These are phyloP conservation scores for Papilionanthe hybrid DNA, from an alignment of 116 monocot species.

Conservation along the genomic window DNA sequence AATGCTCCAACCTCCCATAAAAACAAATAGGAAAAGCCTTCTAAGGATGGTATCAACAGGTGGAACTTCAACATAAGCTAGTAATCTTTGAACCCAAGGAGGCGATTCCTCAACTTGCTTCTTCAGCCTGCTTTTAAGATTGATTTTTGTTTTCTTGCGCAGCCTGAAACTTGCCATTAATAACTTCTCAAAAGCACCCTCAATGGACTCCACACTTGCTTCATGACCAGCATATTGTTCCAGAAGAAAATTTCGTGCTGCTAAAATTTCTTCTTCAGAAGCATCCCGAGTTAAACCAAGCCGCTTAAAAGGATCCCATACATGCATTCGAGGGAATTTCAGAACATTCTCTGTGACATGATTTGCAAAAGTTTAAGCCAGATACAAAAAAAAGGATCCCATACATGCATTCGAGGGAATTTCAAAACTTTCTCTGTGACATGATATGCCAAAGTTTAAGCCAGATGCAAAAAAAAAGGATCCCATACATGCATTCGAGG, in stretches of 20 bases:
- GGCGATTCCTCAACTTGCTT: conserved; percentile 96
- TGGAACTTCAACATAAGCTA: conserved; percentile 72
- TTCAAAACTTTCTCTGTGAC: conserved; percentile 49
- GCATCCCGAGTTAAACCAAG: conserved; percentile 81
- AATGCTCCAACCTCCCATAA: conserved; percentile 92
- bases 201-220: conserved; percentile 73
- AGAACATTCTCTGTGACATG: conserved; percentile 38
- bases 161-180: conserved; percentile 73
- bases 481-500: conserved; percentile 74
- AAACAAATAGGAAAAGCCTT: conserved; percentile 84
- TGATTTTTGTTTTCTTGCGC: conserved; percentile 87
- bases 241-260: conserved; percentile 83
- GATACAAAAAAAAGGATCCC: conserved; percentile 52
- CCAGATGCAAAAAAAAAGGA: conserved; percentile 32
- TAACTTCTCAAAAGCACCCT: conserved; percentile 91
- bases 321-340: conserved; percentile 68
- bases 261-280: conserved; percentile 87
- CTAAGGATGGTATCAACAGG: conserved; percentile 53
- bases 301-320: conserved; percentile 88
- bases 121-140: conserved; percentile 78
- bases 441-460: background rate
- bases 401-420: conserved; percentile 65
- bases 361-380: background rate
- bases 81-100: conserved; percentile 76
- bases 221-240: conserved; percentile 85